Conservation (phyloP, 352 stramenopile species). For the Globisporangium alternatum region DNA sequence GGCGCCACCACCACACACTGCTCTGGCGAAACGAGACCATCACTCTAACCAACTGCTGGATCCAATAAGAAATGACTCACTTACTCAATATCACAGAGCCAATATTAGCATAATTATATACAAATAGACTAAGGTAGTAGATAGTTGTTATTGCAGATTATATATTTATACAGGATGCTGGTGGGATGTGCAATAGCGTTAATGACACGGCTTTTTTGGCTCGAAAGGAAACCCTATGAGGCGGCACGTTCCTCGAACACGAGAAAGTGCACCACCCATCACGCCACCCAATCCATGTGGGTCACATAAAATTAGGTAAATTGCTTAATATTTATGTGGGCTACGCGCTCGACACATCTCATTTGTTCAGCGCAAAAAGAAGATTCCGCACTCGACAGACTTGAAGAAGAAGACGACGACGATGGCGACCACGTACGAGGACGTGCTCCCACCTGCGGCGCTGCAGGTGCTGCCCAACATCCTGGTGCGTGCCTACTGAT, state of each 20-base stretch:
- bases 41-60: neutral
- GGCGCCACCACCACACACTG: slow-evolving; percentile 14
- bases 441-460: slow-evolving; percentile 34
- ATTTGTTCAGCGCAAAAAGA: neutral
- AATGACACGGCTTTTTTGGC: neutral
- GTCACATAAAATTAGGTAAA: no score
- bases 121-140: neutral
- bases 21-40: slow-evolving; percentile 10
- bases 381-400: neutral
- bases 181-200: neutral
- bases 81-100: neutral
- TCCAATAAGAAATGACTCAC: neutral
- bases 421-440: slow-evolving; percentile 17
- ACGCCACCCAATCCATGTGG: neutral
- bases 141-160: neutral
- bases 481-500: slow-evolving; percentile 26
- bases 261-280: slow-evolving; percentile 5
- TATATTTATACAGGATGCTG: neutral
- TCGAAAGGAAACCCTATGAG: neutral
- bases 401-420: slow-evolving; percentile 2
- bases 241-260: slow-evolving; percentile 11
- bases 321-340: no score
- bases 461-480: slow-evolving; percentile 61
- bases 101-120: neutral
- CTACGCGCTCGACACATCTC: neutral